phyloP scores from a whole-genome alignment of 495 filamentous ascomycete genomes.

The Aspergillus mulundensis region DNA sequence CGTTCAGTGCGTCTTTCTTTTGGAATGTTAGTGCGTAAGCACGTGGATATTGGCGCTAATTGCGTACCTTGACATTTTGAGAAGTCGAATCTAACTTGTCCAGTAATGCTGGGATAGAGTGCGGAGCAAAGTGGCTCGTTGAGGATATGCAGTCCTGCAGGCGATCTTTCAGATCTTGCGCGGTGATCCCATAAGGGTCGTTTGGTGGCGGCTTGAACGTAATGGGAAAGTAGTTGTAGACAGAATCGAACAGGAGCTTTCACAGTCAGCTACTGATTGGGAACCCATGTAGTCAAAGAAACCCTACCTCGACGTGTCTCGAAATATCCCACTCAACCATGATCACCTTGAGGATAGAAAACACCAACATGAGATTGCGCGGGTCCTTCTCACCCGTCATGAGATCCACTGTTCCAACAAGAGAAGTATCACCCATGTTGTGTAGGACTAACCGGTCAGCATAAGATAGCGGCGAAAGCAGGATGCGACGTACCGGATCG shows the following conservation, averaged over 20 bases:
- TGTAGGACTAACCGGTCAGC: constrained; percentile 42
- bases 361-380: constrained; percentile 72
- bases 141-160: constrained; percentile 70
- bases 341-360: constrained; percentile 66
- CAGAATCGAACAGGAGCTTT: constrained; percentile 64
- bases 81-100: constrained; percentile 77
- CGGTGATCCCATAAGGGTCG: constrained; percentile 70
- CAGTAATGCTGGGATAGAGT: constrained; percentile 64
- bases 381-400: constrained; percentile 76
- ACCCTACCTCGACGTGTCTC: constrained; percentile 55
- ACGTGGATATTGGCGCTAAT: not conserved
- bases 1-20: constrained; percentile 67
- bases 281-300: not conserved
- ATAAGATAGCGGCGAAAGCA: not conserved
- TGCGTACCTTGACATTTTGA: constrained; percentile 62
- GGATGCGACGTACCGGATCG: constrained; percentile 50
- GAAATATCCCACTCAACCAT: constrained; percentile 72
- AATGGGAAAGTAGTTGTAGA: constrained; percentile 78
- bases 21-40: constrained; percentile 24
- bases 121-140: constrained; percentile 61
- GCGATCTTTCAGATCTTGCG: constrained; percentile 66
- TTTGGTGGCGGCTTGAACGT: constrained; percentile 72
- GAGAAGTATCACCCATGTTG: constrained; percentile 54
- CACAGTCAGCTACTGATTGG: constrained; percentile 22
- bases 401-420: constrained; percentile 61